Percentiles rank a stretch among this genome's conserved stretches.
Evolutionary conservation across 2,329 filamentous ascomycete species (phyloP).

Genomic region (Penicillium brasilianum): DNA sequence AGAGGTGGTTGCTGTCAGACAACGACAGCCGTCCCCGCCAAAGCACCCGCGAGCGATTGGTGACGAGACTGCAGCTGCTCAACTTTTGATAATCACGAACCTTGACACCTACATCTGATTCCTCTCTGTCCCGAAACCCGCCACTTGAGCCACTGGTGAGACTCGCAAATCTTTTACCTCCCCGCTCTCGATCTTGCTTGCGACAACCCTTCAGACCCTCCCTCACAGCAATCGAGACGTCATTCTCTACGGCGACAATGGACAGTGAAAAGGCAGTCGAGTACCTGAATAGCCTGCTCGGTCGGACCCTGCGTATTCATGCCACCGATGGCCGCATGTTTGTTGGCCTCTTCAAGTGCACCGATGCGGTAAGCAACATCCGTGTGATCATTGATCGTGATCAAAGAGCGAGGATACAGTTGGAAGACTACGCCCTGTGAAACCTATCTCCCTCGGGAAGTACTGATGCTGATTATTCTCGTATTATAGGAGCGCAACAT

Average conservation of each 20-base stretch:
- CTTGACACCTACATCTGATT: neutral
- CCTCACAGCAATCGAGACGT: neutral
- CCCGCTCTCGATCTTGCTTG: neutral
- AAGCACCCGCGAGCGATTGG: conserved; percentile 2
- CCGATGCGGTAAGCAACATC: conserved; percentile 72
- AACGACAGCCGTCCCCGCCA: neutral
- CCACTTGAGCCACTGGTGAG: neutral
- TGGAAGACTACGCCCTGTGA: neutral
- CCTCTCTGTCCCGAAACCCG: neutral
- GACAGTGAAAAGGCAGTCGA: conserved; percentile 42
- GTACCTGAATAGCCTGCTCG: conserved; percentile 66
- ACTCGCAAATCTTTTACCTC: neutral
- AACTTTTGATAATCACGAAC: neutral
- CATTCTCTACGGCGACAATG: conserved; percentile 35
- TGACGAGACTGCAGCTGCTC: neutral
- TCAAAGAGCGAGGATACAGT: neutral
- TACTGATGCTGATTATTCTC: conserved; percentile 12
- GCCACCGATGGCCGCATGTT: conserved; percentile 87
- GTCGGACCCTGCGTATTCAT: conserved; percentile 77
- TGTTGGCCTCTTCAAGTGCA: conserved; percentile 90
- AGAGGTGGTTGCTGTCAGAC: neutral
- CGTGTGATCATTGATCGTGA: conserved; percentile 10
- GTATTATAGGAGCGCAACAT: conserved; percentile 78
- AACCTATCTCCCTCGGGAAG: neutral
- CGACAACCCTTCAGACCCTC: neutral